Percentiles rank a stretch among this genome's conserved stretches.
Conservation (phyloP, 2,329 filamentous ascomycete species). For the Uncinocarpus reesii region DNA sequence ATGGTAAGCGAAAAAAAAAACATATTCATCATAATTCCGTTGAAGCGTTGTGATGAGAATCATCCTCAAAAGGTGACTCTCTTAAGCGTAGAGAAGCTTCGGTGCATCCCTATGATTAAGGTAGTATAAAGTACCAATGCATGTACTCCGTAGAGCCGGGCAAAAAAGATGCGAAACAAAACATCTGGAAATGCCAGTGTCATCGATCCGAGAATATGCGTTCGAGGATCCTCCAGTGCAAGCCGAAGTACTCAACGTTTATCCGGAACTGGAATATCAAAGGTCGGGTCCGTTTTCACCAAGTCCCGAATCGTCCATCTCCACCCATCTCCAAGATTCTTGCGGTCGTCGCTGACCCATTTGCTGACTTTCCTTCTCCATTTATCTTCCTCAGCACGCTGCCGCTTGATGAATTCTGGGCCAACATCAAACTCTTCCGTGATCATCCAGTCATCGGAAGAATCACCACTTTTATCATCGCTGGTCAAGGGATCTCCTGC, state of each 20-base stretch:
- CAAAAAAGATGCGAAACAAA: conserved; percentile 13
- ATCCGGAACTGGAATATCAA: neutral
- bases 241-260: conserved; percentile 1
- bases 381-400: conserved; percentile 80
- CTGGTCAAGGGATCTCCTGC: conserved; percentile 24
- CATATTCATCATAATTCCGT: conserved; percentile 5
- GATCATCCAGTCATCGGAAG: conserved; percentile 66
- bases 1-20: conserved; percentile 8
- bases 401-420: conserved; percentile 79
- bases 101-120: conserved; percentile 9
- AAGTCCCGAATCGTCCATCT: conserved; percentile 59
- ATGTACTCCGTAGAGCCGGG: neutral
- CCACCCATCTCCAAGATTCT: conserved; percentile 48
- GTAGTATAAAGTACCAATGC: conserved; percentile 1
- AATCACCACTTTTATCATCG: conserved; percentile 36
- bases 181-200: neutral
- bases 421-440: conserved; percentile 97
- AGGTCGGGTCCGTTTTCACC: conserved; percentile 22
- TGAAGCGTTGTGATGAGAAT: neutral
- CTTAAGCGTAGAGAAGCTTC: neutral
- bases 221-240: neutral
- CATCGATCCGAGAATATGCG: neutral
- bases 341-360: conserved; percentile 59
- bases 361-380: conserved; percentile 81
- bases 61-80: neutral